A percentile compares a stretch with the other conserved stretches of the same genome.
phyloP scores from a whole-genome alignment of 305 asterid genomes.

The Fraxinus paxiana region DNA sequence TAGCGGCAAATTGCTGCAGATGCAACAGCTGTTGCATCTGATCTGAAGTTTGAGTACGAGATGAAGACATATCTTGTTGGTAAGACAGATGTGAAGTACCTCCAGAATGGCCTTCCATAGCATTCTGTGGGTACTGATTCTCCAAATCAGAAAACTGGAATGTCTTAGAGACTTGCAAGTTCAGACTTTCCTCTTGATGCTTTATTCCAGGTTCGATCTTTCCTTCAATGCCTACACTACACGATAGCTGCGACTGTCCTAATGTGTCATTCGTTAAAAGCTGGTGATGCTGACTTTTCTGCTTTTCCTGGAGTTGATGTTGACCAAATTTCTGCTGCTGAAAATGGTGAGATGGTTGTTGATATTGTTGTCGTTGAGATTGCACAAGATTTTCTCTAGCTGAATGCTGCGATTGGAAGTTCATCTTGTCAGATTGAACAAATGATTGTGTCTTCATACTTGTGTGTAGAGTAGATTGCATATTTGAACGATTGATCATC shows the following conservation, averaged over 20 bases:
- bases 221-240: slow-evolving; percentile 47
- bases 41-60: slow-evolving; percentile 48
- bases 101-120: slow-evolving; percentile 51
- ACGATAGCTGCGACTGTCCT: slow-evolving; percentile 48
- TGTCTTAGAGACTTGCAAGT: slow-evolving; percentile 55
- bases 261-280: slow-evolving; percentile 43
- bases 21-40: slow-evolving; percentile 52
- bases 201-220: slow-evolving; percentile 47
- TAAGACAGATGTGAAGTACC: slow-evolving; percentile 49
- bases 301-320: slow-evolving; percentile 55
- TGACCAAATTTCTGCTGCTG: slow-evolving; percentile 54
- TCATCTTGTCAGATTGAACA: slow-evolving; percentile 53
- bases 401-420: slow-evolving; percentile 46
- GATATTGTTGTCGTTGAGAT: slow-evolving; percentile 53
- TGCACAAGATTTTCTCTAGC: slow-evolving; percentile 44
- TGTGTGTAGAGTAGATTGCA: slow-evolving; percentile 50
- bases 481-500: slow-evolving; percentile 44
- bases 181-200: slow-evolving; percentile 45
- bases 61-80: slow-evolving; percentile 42
- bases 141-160: slow-evolving; percentile 54
- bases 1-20: slow-evolving; percentile 47
- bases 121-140: slow-evolving; percentile 48
- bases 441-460: slow-evolving; percentile 40
- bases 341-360: slow-evolving; percentile 61
- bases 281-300: slow-evolving; percentile 53